Evolutionary conservation across 2,329 filamentous ascomycete species (phyloP).

Genomic region (Trichocomaceae sp.): DNA sequence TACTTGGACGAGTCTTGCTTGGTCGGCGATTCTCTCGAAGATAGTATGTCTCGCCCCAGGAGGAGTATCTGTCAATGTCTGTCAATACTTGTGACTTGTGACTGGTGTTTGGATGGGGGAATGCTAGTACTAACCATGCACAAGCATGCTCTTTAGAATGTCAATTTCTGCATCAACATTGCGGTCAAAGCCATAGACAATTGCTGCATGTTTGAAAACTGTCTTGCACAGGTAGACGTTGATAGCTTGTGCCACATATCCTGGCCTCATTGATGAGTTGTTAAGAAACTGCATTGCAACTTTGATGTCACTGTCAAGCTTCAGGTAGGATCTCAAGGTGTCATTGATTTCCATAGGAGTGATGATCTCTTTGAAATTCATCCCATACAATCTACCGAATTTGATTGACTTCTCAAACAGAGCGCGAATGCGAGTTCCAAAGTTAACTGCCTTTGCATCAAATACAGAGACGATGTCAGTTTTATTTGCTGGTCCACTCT

Average conservation of each 20-base stretch:
- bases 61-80: conserved; percentile 16
- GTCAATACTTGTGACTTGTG: not conserved
- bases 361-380: not conserved
- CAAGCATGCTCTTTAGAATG: conserved; percentile 16
- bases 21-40: conserved; percentile 17
- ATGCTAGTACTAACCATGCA: conserved; percentile 17
- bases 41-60: conserved; percentile 17
- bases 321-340: conserved; percentile 17
- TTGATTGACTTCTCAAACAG: conserved; percentile 17
- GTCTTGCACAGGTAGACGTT: conserved; percentile 21
- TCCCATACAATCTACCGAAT: conserved; percentile 11
- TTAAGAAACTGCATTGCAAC: conserved; percentile 19
- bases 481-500: no score
- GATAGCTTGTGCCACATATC: conserved; percentile 24
- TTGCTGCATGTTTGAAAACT: conserved; percentile 18
- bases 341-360: not conserved
- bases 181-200: conserved; percentile 22
- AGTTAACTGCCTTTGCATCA: not conserved
- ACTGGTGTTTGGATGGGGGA: not conserved
- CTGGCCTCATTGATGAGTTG: conserved; percentile 18
- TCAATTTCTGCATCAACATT: conserved; percentile 19
- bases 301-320: conserved; percentile 13
- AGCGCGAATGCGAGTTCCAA: conserved; percentile 8
- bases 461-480: no score
- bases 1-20: conserved; percentile 17